These are phyloP conservation scores for Ustilago vetiveriae DNA, from an alignment of 1,284 basidiomycete genomes.

Conservation along the genomic window DNA sequence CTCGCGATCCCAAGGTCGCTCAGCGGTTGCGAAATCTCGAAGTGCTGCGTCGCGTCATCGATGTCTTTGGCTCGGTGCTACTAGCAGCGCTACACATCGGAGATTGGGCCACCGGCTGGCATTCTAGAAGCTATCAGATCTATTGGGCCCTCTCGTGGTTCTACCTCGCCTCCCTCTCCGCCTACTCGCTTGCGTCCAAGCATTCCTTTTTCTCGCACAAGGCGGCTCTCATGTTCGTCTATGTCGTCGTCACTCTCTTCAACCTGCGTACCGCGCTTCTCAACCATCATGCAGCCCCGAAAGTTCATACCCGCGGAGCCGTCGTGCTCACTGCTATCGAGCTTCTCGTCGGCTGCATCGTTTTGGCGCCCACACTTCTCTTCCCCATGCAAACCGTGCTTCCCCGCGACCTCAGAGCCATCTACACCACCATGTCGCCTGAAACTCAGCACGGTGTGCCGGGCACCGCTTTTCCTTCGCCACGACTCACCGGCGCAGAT, in stretches of 20 bases:
- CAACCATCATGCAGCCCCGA: constrained; percentile 19
- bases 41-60: constrained; percentile 44
- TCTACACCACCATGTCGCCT: constrained; percentile 61
- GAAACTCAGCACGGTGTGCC: constrained; percentile 50
- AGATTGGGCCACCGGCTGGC: constrained; percentile 35
- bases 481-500: constrained; percentile 30
- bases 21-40: constrained; percentile 27
- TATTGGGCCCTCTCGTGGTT: constrained; percentile 51
- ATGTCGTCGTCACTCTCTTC: constrained; percentile 47
- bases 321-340: constrained; percentile 44
- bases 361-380: constrained; percentile 48
- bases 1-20: constrained; percentile 1
- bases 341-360: constrained; percentile 29
- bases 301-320: constrained; percentile 14
- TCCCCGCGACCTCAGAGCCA: constrained; percentile 53
- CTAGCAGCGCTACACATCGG: constrained; percentile 43
- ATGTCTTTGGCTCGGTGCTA: constrained; percentile 40
- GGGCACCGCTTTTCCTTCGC: constrained; percentile 61
- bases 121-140: constrained; percentile 22
- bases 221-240: constrained; percentile 45
- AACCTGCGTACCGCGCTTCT: constrained; percentile 59
- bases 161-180: constrained; percentile 52
- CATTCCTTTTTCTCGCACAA: constrained; percentile 60
- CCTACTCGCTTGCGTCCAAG: constrained; percentile 37
- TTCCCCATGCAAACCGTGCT: constrained; percentile 54